Evolutionary conservation across 257 asterid genomes (phyloP), one percentile per base, ranked within the genome.

Genomic region (Knoxia roxburghii): DNA sequence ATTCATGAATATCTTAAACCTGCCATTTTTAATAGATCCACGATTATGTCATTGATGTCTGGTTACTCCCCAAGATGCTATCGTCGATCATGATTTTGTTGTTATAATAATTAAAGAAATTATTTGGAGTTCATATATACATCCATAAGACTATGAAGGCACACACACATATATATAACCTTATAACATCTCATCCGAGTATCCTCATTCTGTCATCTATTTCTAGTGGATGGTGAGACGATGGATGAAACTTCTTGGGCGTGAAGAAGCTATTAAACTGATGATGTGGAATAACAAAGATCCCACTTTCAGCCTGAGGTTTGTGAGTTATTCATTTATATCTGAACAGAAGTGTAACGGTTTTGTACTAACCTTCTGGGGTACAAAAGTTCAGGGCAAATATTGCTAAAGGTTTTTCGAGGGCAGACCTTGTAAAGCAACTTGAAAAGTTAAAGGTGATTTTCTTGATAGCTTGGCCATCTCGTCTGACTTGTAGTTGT

Each of bases 201-300:
- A 57, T 24, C 70, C 64, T 40, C 57, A 63, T 69, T 60, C 46
- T 60, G 29, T 29, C 57, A 64, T 21, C 32, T 26, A 30, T 65
- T 65, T 69, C 64, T 68, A 92, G 98, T 92, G 98, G 98, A 92
- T 92, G 98, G 96, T 89, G 81, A 86, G 98, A 76, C 86, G 97
- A 65, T 92, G 96, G 98, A 80, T 77, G 60, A 86, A 80, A 48
- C 76, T 82, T 75, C 75, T 86, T 75, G 98, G 98, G 62, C 68
- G 29, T 57, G 96, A 92, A 71, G 86, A 82, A 68, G 87, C 97
- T 71, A 73, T 83, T 74, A 80, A 81, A 74, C 82, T 92, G 69
- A 89, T 89, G 98, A 76, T 58, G 41, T 92, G 97, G 98, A 92
- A 92, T 68, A 92, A 92, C 77, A 70, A 78, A 17, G 86, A 82